phyloP scores from a whole-genome alignment of 2,329 filamentous ascomycete genomes.

The Epichloe hybrida region DNA sequence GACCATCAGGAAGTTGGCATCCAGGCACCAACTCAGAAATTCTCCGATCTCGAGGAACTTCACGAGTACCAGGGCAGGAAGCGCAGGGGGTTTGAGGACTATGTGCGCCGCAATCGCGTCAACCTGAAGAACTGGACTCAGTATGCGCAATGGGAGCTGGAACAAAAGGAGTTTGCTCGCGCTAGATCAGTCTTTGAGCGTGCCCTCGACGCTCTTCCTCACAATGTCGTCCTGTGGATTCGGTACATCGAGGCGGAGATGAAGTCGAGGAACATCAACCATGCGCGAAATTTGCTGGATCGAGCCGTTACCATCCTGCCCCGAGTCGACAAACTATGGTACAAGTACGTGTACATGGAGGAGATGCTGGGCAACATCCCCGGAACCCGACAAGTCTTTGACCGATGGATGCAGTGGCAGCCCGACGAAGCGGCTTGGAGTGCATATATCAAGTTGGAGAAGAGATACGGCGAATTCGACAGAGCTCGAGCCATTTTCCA shows the following conservation, averaged over 20 bases:
- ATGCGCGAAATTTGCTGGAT: slow-evolving; percentile 87
- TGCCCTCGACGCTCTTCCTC: slow-evolving; percentile 81
- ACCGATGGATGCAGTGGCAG: slow-evolving; percentile 97
- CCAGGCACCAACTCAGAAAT: slow-evolving; percentile 84
- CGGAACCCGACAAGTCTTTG: slow-evolving; percentile 85
- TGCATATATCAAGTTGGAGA: slow-evolving; percentile 94
- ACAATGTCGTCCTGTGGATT: slow-evolving; percentile 77
- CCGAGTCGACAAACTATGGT: slow-evolving; percentile 92
- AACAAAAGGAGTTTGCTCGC: slow-evolving; percentile 87
- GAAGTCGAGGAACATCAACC: slow-evolving; percentile 86
- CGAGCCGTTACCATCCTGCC: slow-evolving; percentile 87
- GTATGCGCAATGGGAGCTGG: slow-evolving; percentile 93
- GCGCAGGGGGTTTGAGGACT: slow-evolving; percentile 93
- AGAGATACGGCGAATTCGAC: slow-evolving; percentile 84
- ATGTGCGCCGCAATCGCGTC: slow-evolving; percentile 85
- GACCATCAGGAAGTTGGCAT: slow-evolving; percentile 84
- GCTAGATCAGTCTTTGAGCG: slow-evolving; percentile 90
- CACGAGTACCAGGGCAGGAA: slow-evolving; percentile 96
- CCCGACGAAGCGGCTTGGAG: slow-evolving; percentile 93
- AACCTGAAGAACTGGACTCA: slow-evolving; percentile 99
- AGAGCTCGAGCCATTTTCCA: slow-evolving; percentile 82
- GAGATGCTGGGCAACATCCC: slow-evolving; percentile 93
- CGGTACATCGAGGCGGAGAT: slow-evolving; percentile 94
- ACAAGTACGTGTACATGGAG: slow-evolving; percentile 98
- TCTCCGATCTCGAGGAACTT: slow-evolving; percentile 91